These are phyloP conservation scores for Themeda triandra DNA, from an alignment of 176 grass and related monocot species.

Conservation along the genomic window DNA sequence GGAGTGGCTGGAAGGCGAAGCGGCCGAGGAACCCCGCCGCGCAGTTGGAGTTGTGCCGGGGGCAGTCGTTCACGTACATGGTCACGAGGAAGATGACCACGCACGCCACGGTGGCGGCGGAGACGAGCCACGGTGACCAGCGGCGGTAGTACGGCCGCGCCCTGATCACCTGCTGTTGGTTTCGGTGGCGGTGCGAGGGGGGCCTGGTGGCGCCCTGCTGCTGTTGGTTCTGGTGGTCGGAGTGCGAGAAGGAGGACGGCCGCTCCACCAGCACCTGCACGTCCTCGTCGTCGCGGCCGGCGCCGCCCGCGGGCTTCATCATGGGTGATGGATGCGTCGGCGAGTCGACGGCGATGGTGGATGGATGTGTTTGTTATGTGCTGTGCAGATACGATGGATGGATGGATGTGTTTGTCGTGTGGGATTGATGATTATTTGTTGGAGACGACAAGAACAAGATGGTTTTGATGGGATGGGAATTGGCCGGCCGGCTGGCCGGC, in stretches of 20 bases:
- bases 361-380: too few relatives aligned
- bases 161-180: neutral
- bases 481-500: too few relatives aligned
- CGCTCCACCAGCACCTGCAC: slow-evolving; percentile 35
- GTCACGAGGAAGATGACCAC: slow-evolving; percentile 52
- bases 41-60: slow-evolving; percentile 4
- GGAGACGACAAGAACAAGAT: too few relatives aligned
- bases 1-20: slow-evolving; percentile 78
- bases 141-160: slow-evolving; percentile 55
- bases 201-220: too few relatives aligned
- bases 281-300: neutral
- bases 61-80: slow-evolving; percentile 94
- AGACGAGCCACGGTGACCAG: slow-evolving; percentile 68
- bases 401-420: too few relatives aligned
- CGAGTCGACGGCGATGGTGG: too few relatives aligned
- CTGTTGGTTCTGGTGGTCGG: too few relatives aligned
- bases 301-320: neutral
- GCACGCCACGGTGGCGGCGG: slow-evolving; percentile 47
- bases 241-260: neutral
- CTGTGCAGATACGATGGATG: too few relatives aligned
- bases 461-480: too few relatives aligned
- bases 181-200: neutral
- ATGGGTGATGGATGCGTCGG: too few relatives aligned
- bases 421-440: too few relatives aligned
- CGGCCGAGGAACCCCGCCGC: slow-evolving; percentile 51